Evolutionary conservation across 1,284 basidiomycete species (phyloP), one percentile per base, ranked within the genome.

Genomic region (Tilletia walkeri): DNA sequence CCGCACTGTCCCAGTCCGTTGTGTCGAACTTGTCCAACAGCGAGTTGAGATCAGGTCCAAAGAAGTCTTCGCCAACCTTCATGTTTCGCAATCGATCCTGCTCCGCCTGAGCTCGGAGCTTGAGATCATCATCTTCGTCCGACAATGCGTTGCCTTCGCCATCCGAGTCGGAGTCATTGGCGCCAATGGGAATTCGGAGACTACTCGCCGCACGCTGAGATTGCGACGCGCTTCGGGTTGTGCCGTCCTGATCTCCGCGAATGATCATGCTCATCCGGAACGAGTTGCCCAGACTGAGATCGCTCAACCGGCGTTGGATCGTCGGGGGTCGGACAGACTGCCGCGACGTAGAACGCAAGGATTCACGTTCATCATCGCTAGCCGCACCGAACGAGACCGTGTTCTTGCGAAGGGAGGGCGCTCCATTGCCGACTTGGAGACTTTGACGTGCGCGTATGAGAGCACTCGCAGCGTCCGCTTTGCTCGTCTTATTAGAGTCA

Each of bases 1-100:
- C 67, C 18, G 76, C 73, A 14, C 74, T 77, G 39, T 63, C 36
- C 59, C 59, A 63, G 63, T 73, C 72, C 67, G 72, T 73, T n/a
- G 68, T 72, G 36, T 73, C 75, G 49, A 81, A 79, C 20, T 67
- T 70, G 67, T 78, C 78, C 36, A 81, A 69, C 34, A 81, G 68
- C 39, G 67, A 68, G 24, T 72, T 70, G 18, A 81, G 67, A 3
- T 73, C 73, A 6, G 73, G 77, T 3, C 79, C 79, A 38, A 81
- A 81, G 72, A 81, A 81, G 70, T 81, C 79, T 34, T 81, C 79
- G 16, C 79, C 79, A 34, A 81, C 75, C 16, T 80, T 79, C 76
- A 81, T 80, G 59, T 67, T 71, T 4, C 79, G 74, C 6, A 81
- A 68, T n/a, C 79, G 74, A 41, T 81, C 73, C 70, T 78, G 77